Base-by-base conservation (phyloP, 2,329 filamentous ascomycete species). In the Fusarium tricinctum region DNA sequence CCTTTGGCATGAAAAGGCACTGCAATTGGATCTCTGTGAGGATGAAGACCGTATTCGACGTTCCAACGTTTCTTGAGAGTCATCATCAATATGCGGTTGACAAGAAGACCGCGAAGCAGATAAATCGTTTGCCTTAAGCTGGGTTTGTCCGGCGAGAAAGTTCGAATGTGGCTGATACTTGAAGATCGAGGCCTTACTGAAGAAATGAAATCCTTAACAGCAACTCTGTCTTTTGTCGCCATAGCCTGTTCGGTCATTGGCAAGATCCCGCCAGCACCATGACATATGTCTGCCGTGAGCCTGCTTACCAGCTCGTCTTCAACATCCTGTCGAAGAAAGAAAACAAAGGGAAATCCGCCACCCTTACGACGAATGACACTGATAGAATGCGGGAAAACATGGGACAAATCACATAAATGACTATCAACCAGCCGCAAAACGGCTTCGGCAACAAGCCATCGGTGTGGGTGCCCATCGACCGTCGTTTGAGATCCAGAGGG, bases 11-110 rank as follows among this genome's bases (percentile, higher is more conserved):
- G 71, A 20, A 73, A 73, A 5, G 71, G 71, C 4, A 73, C 93
- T 89, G 91, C 90, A 17, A 91, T 85, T 0, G 88, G 88, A 53
- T 85, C 81, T 13, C 91, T 82, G 0, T 66, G 58, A 0, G 85
- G 83, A 65, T 89, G 84, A 0, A 90, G 78, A 0, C 88, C 88
- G 46, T 90, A 94, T 43, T 87, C 82, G 0, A 93, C 90, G 28
- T 90, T 89, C 86, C 86, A 92, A 6, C 88, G 79, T 74, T 91
- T 92, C 52, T 86, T 85, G 3, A 92, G 73, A 1, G 82, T 85
- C 26, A 89, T 83, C 2, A 86, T 72, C 0, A 93, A 75, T 4
- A 93, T 87, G 0, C 85, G 79, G 55, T 88, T 83, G 0, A 86
- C 81, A 0, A 93, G 73, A 0, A 93, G 77, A 0, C 91, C 91